Conservation (phyloP, 148 eudicot genomes). For the Gaultheria prostrata region DNA sequence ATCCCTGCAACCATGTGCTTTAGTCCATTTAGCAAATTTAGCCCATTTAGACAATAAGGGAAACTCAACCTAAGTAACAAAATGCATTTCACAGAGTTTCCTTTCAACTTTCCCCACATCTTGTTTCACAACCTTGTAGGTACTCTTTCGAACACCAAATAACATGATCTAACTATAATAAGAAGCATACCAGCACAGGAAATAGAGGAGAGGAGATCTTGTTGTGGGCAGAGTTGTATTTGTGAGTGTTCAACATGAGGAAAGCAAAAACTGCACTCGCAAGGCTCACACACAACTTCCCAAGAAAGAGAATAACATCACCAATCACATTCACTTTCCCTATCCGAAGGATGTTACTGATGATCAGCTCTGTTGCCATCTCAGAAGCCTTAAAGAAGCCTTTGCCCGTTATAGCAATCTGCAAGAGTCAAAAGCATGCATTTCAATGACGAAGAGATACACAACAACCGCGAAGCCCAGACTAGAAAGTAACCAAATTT, state of each 20-base stretch:
- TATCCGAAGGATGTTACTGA: constrained; percentile 80
- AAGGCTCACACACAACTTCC: constrained; percentile 90
- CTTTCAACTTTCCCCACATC: background rate
- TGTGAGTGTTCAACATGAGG: constrained; percentile 79
- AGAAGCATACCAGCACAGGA: constrained; percentile 79
- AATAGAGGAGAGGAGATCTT: constrained; percentile 90
- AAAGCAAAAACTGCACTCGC: constrained; percentile 80
- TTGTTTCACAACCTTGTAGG: background rate
- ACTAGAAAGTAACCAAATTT: background rate
- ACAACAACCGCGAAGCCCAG: background rate
- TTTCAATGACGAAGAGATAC: background rate
- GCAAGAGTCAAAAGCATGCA: constrained; percentile 19
- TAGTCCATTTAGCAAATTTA: no score
- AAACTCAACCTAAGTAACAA: background rate
- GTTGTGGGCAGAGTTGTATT: constrained; percentile 77
- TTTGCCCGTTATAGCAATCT: constrained; percentile 98
- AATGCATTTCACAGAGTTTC: background rate
- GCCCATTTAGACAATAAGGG: no score
- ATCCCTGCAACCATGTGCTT: no score
- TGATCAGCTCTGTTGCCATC: constrained; percentile 82
- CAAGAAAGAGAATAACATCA: constrained; percentile 85
- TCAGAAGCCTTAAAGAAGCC: constrained; percentile 90
- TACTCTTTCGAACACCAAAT: background rate
- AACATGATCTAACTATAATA: background rate
- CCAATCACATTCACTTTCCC: constrained; percentile 95